phyloP scores from a whole-genome alignment of 176 grass and related monocot genomes.

The Carex myosuroides region DNA sequence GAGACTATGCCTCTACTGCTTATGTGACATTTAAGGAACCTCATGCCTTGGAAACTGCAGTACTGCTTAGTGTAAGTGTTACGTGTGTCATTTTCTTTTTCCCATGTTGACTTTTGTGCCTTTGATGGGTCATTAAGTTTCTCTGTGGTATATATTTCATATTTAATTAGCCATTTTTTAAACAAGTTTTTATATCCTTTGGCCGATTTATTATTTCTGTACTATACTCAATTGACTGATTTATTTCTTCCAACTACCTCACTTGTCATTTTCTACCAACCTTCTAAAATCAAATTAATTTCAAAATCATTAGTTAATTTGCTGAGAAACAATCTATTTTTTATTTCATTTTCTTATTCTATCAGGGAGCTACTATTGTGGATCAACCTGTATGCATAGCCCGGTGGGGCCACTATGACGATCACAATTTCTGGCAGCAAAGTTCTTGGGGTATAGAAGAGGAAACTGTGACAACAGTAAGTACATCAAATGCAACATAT shows the following conservation, averaged over 20 bases:
- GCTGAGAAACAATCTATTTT: neutral
- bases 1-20: constrained; percentile 74
- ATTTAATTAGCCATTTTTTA: neutral
- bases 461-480: constrained; percentile 55
- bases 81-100: neutral
- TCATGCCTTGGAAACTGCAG: constrained; percentile 91
- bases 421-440: constrained; percentile 67
- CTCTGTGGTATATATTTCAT: neutral
- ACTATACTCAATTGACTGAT: neutral
- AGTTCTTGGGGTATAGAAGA: constrained; percentile 55
- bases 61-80: constrained; percentile 73
- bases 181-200: neutral
- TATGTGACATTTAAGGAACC: constrained; percentile 94
- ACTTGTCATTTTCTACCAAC: neutral
- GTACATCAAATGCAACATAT: constrained; percentile 1
- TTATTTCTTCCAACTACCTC: neutral
- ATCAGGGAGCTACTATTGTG: constrained; percentile 85
- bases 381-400: constrained; percentile 93
- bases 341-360: constrained; percentile 6
- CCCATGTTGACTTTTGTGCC: neutral
- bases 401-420: constrained; percentile 60
- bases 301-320: neutral
- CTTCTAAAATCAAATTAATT: neutral
- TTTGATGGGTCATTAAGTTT: constrained; percentile 8
- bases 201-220: too few relatives aligned